These are phyloP conservation scores for Solanum pinnatisectum DNA, from an alignment of 257 asterid genomes.

Conservation along the genomic window DNA sequence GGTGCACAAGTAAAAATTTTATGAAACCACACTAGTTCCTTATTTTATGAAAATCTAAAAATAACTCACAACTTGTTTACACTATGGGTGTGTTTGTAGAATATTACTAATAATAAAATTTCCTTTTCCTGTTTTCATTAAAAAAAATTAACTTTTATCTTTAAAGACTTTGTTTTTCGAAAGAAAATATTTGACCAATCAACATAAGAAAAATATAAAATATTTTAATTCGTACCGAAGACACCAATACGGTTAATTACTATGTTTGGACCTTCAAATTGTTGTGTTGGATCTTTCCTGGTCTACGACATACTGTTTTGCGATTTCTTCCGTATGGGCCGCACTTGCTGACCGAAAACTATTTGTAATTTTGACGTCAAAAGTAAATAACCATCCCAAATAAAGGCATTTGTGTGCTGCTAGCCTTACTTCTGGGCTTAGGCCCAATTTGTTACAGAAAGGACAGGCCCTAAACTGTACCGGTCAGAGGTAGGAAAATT, in stretches of 20 bases:
- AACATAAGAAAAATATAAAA: background rate
- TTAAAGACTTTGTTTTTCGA: no score
- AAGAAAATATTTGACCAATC: no score
- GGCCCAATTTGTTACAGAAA: background rate
- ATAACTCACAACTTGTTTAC: background rate
- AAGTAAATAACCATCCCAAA: background rate
- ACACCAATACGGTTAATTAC: background rate
- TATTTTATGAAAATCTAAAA: background rate
- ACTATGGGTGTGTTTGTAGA: no score
- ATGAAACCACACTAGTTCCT: background rate
- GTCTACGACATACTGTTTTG: background rate
- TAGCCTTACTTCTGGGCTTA: background rate
- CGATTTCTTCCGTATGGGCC: background rate
- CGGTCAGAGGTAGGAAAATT: background rate
- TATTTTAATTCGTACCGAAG: background rate
- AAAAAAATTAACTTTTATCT: no score
- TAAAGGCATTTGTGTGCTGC: no score
- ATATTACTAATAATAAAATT: no score
- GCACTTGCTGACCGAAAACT: background rate
- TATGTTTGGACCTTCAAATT: background rate
- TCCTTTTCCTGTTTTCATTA: no score
- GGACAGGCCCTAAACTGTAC: background rate
- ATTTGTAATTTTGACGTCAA: background rate
- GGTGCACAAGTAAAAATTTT: background rate
- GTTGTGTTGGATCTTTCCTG: background rate